phyloP scores from a whole-genome alignment of 352 stramenopile genomes.

The Phytophthora pisi region DNA sequence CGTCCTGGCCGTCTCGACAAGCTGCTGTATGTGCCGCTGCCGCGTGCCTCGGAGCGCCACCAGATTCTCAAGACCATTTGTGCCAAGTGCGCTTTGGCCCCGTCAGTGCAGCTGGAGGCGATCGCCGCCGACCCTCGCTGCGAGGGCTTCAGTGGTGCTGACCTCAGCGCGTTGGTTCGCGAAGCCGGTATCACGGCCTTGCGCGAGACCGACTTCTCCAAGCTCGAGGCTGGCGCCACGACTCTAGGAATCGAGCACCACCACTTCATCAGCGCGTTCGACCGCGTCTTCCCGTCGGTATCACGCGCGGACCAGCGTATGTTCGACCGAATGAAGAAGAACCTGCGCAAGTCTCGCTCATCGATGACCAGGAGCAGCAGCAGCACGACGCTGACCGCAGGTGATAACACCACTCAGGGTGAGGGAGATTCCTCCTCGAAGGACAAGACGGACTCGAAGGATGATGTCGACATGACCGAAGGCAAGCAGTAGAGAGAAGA shows the following conservation, averaged over 20 bases:
- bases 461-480: slow-evolving; percentile 21
- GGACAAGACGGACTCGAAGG: slow-evolving; percentile 1
- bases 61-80: slow-evolving; percentile 94
- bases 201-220: slow-evolving; percentile 61
- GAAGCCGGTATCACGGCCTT: slow-evolving; percentile 97
- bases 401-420: not conserved
- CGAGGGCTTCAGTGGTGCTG: slow-evolving; percentile 96
- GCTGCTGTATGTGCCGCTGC: slow-evolving; percentile 98
- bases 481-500: slow-evolving; percentile 19
- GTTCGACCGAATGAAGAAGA: slow-evolving; percentile 92
- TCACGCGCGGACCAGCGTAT: slow-evolving; percentile 84
- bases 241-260: slow-evolving; percentile 61
- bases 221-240: slow-evolving; percentile 33
- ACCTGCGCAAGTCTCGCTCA: slow-evolving; percentile 72
- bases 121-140: slow-evolving; percentile 92
- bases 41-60: slow-evolving; percentile 68
- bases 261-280: slow-evolving; percentile 79
- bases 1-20: slow-evolving; percentile 98
- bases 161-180: slow-evolving; percentile 96
- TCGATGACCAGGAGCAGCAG: slow-evolving; percentile 30
- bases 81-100: slow-evolving; percentile 66
- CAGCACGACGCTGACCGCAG: not conserved
- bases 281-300: slow-evolving; percentile 85
- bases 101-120: slow-evolving; percentile 84
- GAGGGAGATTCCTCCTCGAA: slow-evolving; percentile 6